These are phyloP conservation scores for Beta lomatogona DNA, from an alignment of 179 eudicot genomes.

Conservation along the genomic window DNA sequence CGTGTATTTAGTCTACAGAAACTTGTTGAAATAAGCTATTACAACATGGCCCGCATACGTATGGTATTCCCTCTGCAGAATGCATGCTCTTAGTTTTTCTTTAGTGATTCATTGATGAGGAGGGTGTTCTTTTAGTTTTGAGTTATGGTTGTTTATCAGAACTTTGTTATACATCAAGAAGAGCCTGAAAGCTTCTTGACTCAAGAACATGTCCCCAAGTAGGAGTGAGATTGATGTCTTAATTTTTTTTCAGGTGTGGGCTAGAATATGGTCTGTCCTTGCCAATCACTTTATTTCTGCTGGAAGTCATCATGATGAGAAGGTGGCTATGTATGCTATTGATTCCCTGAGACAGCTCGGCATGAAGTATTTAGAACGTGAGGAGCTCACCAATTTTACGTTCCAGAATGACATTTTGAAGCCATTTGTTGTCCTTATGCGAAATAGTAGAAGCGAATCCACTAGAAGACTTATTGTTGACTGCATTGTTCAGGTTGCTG, in stretches of 20 bases:
- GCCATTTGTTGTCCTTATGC: constrained; percentile 94
- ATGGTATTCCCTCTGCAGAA: constrained; percentile 60
- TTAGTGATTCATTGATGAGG: neutral
- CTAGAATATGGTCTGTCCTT: constrained; percentile 95
- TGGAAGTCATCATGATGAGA: constrained; percentile 98
- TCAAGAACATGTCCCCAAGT: neutral
- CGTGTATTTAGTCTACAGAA: constrained; percentile 96
- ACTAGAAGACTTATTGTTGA: constrained; percentile 89
- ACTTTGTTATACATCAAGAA: neutral
- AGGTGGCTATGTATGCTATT: constrained; percentile 97
- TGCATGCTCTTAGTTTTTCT: constrained; percentile 13
- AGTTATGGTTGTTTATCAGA: constrained; percentile 5
- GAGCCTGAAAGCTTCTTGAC: neutral
- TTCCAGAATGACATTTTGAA: constrained; percentile 97
- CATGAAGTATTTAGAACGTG: constrained; percentile 96
- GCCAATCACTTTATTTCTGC: constrained; percentile 93
- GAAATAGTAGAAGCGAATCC: constrained; percentile 86
- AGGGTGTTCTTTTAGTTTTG: constrained; percentile 3
- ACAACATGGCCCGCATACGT: constrained; percentile 98
- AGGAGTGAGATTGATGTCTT: constrained; percentile 8
- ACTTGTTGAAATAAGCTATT: constrained; percentile 97
- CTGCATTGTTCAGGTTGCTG: constrained; percentile 86
- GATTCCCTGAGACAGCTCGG: constrained; percentile 98
- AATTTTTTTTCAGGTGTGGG: constrained; percentile 82
- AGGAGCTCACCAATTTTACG: constrained; percentile 86